A percentile compares a stretch with the other conserved stretches of the same genome.
These are phyloP conservation scores for Neoarthrinium moseri DNA, from an alignment of 2,329 filamentous ascomycete species.

Conservation along the genomic window DNA sequence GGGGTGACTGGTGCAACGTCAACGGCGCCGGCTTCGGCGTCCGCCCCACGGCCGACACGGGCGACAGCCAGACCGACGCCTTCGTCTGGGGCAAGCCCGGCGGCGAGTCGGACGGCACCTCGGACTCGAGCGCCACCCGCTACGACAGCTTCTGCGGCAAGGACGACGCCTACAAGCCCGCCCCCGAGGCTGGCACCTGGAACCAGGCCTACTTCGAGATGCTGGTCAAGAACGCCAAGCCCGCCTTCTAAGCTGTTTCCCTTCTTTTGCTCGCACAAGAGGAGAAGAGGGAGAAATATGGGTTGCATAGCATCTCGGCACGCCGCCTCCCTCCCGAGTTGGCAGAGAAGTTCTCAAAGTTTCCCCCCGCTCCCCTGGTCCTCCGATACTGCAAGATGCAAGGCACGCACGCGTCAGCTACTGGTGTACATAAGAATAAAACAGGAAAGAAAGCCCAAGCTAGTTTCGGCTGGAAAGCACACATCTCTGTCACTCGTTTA, in stretches of 20 bases:
- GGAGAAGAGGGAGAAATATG: no score
- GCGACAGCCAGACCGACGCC: conserved; percentile 49
- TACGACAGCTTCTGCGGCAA: conserved; percentile 52
- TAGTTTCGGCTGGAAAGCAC: no score
- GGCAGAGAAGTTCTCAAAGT: no score
- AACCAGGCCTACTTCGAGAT: conserved; percentile 58
- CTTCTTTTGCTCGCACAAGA: not conserved
- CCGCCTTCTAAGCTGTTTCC: conserved; percentile 32
- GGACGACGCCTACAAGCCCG: conserved; percentile 54
- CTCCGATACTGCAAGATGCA: no score
- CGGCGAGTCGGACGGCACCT: conserved; percentile 37
- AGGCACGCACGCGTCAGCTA: no score
- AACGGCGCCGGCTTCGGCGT: conserved; percentile 52
- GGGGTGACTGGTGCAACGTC: conserved; percentile 61
- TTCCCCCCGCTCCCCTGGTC: no score
- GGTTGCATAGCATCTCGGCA: no score
- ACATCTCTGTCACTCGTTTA: no score
- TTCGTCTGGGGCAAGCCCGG: conserved; percentile 62
- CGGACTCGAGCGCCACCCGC: conserved; percentile 34
- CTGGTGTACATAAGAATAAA: no score
- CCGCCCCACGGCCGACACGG: conserved; percentile 52
- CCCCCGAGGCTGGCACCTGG: conserved; percentile 67
- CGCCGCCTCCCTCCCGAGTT: no score
- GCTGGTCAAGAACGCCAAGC: conserved; percentile 50
- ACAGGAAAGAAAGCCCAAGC: no score